phyloP scores from a whole-genome alignment of 257 asterid species.

The Nicotiana benthamiana region DNA sequence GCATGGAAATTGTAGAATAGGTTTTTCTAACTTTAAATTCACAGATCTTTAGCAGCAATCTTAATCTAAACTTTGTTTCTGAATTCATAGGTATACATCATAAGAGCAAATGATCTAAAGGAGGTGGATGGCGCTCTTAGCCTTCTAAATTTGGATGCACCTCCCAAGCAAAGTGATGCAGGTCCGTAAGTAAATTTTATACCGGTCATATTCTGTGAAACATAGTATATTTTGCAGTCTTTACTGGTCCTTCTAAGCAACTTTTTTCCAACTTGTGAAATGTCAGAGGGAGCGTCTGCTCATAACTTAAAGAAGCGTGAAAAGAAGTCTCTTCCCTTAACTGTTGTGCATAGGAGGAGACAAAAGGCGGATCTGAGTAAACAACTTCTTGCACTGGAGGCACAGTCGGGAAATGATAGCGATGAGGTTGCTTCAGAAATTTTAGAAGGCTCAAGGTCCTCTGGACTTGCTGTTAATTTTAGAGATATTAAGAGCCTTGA shows the following conservation, averaged over 20 bases:
- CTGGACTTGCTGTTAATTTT: slow-evolving; percentile 24
- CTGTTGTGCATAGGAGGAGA: slow-evolving; percentile 37
- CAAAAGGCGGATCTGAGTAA: slow-evolving; percentile 18
- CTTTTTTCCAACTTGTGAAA: neutral
- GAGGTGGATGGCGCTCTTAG: slow-evolving; percentile 26
- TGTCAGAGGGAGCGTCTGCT: slow-evolving; percentile 33
- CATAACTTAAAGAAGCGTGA: slow-evolving; percentile 33
- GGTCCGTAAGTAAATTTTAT: slow-evolving; percentile 9
- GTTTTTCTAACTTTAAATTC: neutral
- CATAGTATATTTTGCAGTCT: neutral
- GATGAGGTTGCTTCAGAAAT: slow-evolving; percentile 72
- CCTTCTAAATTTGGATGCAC: slow-evolving; percentile 19
- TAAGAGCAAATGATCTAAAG: slow-evolving; percentile 18
- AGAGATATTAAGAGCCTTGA: slow-evolving; percentile 46
- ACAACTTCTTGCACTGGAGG: slow-evolving; percentile 29
- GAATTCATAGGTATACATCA: slow-evolving; percentile 9
- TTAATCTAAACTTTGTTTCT: slow-evolving; percentile 5
- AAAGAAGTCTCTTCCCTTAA: slow-evolving; percentile 47
- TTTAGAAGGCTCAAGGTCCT: slow-evolving; percentile 43
- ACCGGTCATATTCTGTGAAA: neutral
- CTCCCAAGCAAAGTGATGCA: slow-evolving; percentile 11
- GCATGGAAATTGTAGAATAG: neutral
- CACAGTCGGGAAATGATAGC: slow-evolving; percentile 55
- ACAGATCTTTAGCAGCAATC: neutral
- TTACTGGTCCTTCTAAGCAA: neutral